Percentiles rank a stretch among this genome's conserved stretches.
These are phyloP conservation scores for Yamadazyma atlantica DNA, from an alignment of 1,139 yeast species.

Conservation along the genomic window DNA sequence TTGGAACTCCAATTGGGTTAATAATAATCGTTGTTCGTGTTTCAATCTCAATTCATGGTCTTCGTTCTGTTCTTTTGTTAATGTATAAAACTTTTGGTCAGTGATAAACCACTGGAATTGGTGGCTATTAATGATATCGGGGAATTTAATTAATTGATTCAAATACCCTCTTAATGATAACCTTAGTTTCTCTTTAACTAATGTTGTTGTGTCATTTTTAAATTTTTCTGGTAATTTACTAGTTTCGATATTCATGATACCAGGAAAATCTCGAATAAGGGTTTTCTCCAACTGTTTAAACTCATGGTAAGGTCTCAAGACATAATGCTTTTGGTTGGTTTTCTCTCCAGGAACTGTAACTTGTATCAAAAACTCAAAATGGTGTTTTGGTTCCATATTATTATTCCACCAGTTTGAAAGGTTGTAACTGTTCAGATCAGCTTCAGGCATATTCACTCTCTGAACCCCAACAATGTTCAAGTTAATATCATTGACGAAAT, in stretches of 20 bases:
- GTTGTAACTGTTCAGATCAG: constrained; percentile 6
- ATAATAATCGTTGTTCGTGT: constrained; percentile 58
- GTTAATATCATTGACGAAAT: constrained; percentile 56
- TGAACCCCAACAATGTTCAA: constrained; percentile 69
- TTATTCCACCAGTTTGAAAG: background rate
- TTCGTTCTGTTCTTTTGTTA: constrained; percentile 39
- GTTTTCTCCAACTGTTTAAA: constrained; percentile 56
- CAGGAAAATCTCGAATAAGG: constrained; percentile 46
- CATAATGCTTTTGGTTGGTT: constrained; percentile 35
- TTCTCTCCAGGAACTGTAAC: constrained; percentile 23
- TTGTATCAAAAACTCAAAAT: constrained; percentile 46
- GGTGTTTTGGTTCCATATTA: constrained; percentile 18
- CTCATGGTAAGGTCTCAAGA: constrained; percentile 64
- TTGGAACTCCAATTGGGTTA: constrained; percentile 74
- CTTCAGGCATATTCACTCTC: constrained; percentile 11
- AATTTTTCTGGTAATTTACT: constrained; percentile 47
- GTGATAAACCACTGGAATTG: constrained; percentile 54
- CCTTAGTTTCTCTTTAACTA: constrained; percentile 62
- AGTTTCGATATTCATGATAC: constrained; percentile 62
- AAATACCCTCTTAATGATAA: constrained; percentile 75
- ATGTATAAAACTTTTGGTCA: constrained; percentile 24
- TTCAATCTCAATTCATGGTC: constrained; percentile 60
- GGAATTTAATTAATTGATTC: constrained; percentile 48
- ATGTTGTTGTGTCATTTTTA: constrained; percentile 31
- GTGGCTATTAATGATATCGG: constrained; percentile 55